Evolutionary conservation across 2,329 filamentous ascomycete genomes (phyloP), one percentile per base, ranked within the genome.

Genomic region (Ceratocystis huliohia): DNA sequence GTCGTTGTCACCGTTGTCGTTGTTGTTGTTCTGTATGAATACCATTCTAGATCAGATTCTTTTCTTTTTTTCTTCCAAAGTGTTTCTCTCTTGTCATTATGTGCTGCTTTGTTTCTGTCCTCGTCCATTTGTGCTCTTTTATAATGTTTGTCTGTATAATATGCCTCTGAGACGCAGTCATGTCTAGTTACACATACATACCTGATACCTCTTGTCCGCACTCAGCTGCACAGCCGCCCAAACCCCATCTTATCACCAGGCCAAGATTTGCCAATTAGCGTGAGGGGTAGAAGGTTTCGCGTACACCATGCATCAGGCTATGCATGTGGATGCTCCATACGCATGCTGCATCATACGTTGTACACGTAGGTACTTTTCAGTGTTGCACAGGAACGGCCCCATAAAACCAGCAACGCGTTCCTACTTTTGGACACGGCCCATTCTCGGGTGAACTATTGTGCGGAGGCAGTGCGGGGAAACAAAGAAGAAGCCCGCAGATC

Each of bases 21-120:
- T 17, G 48, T 25, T 56, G 63, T 50, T 64, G 46, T 57, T 65
- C 41, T 59, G 63, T 63, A 63, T 46, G 53, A 57, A 57, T 65
- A 65, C 45, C 45, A 59, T 45, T 30, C 50, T 28, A 65, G 48
- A 44, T 57, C 48, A 33, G 28, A 59, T 59, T 59, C 33, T 30
- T 59, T 59, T 37, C 56, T 33, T 10, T 25, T 25, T 10, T 53
- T 53, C 20, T 25, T 41, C 37, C 37, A 3, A 15, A 15, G 37
- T 41, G 37, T 4, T 41, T 41, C 33, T 37, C 37, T 41, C 37
- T 41, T 41, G 10, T 41, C 4, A 10, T 15, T 2, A 41, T 13
- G 13, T 41, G 37, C 37, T 41, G 37, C 0, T 13, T 41, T 13
- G 37, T 4, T 13, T 4, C 10, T 41, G 37, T 41, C 37, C 37